Base-by-base conservation (phyloP, 1,139 yeast genomes). In the Suhomyces bokatorum region DNA sequence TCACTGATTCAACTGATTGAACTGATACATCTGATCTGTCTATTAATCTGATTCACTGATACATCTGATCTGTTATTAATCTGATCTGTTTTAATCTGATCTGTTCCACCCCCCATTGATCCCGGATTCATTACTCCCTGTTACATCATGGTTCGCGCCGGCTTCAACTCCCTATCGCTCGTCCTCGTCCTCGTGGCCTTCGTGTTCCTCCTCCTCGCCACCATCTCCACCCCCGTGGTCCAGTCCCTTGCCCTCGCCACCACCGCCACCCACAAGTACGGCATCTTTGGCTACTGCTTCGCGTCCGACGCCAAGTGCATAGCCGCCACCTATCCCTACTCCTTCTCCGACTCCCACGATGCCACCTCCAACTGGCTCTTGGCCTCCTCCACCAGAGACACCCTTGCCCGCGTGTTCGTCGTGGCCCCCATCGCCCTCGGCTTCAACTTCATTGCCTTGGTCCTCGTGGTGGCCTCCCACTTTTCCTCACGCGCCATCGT, bases 391-490 rank as follows among this genome's bases (percentile, higher is more conserved):
- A 83, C 89, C 1, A 74, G 96, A 53, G 77, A 76, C 50, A 73
- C 81, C 2, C 76, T 91, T 43, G 84, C 95, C 3, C 81, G 82
- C 52, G 73, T 88, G 38, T 73, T 93, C 44, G 80, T 91, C 37
- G 80, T 88, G 15, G 90, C 87, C 52, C 96, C 95, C 0, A 80
- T 91, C 29, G 88, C 96, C 4, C 81, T 88, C 13, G 96, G 91
- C 0, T 70, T 88, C 59, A 81, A 87, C n/a, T 71, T 84, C 42
- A 54, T 86, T 9, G 40, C 54, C 5, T 40, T 56, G 12, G 43
- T 39, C 4, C 20, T 48, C 20, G 40, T 45, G 20, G 31, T 49
- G 17, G 51, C 44, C 10, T 43, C 51, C 30, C 56, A 52, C 26
- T 48, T 53, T 39, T 37, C 35, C 33, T 29, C 47, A 12, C 44